Percentiles rank a stretch among this genome's conserved stretches.
Conservation (phyloP, 208 protist genomes). For the Crithidia expoeki region DNA sequence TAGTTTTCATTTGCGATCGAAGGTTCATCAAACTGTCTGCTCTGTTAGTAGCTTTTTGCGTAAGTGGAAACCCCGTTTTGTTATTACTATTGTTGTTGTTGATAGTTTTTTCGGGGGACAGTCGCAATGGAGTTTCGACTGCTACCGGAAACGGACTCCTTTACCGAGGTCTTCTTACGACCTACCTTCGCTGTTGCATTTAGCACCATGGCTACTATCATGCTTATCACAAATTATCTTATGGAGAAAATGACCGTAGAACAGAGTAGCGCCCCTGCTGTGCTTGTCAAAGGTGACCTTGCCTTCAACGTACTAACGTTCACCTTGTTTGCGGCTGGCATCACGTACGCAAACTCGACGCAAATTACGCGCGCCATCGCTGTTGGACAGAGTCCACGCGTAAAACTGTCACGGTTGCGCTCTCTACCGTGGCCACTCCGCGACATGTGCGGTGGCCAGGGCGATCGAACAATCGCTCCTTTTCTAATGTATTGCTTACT, state of each 20-base stretch:
- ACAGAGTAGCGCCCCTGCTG: conserved; percentile 36
- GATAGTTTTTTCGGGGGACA: too few species aligned
- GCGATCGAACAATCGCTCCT: conserved; percentile 37
- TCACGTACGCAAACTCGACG: conserved; percentile 39
- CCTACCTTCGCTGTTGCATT: conserved; percentile 47
- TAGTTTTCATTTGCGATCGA: too few species aligned
- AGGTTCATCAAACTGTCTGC: too few species aligned
- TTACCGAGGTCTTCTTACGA: conserved; percentile 43
- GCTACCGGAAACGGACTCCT: conserved; percentile 47
- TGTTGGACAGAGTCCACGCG: conserved; percentile 40
- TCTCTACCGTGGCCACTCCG: conserved; percentile 40
- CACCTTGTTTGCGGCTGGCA: conserved; percentile 33
- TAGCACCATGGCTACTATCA: conserved; percentile 34
- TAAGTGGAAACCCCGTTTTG: too few species aligned
- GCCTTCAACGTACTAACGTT: conserved; percentile 44
- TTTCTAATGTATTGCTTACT: conserved; percentile 43
- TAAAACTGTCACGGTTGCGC: conserved; percentile 34
- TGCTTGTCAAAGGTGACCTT: conserved; percentile 31
- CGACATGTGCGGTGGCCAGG: conserved; percentile 36
- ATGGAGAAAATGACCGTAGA: conserved; percentile 51
- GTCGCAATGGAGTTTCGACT: conserved; percentile 43
- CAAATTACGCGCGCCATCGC: conserved; percentile 50
- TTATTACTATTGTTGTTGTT: background rate
- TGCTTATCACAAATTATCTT: conserved; percentile 44
- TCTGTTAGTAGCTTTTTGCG: too few species aligned